Percentiles rank a stretch among this genome's conserved stretches.
phyloP scores from a whole-genome alignment of 2,329 filamentous ascomycete species.

The Fusarium duplospermum region DNA sequence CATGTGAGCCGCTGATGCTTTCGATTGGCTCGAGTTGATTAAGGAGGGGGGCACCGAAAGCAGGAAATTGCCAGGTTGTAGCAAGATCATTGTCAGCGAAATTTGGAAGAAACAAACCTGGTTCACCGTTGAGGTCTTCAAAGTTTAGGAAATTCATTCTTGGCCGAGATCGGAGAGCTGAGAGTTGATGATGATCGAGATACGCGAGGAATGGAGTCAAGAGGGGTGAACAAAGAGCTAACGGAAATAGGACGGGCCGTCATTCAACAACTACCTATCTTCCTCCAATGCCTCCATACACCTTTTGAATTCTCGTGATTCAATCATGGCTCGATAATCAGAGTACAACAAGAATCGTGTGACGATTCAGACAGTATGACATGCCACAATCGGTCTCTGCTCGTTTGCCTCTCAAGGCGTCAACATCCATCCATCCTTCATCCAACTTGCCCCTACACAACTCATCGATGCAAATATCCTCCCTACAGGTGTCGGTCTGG shows the following conservation, averaged over 20 bases:
- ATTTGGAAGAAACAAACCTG: not conserved
- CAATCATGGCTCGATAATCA: not conserved
- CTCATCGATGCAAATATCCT: not conserved
- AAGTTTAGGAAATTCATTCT: not conserved
- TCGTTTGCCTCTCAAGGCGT: not conserved
- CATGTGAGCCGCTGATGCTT: not conserved
- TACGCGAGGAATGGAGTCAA: not conserved
- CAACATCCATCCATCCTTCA: not conserved
- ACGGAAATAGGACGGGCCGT: not conserved
- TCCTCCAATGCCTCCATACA: not conserved
- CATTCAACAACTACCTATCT: not conserved
- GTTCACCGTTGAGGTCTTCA: not conserved
- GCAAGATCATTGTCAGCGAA: not conserved
- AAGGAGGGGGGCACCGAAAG: not conserved
- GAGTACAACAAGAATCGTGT: not conserved
- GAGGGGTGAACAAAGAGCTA: not conserved
- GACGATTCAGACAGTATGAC: not conserved
- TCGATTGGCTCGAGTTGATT: not conserved
- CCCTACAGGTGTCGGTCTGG: not conserved
- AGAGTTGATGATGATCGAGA: not conserved
- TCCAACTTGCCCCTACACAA: not conserved
- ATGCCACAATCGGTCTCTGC: not conserved
- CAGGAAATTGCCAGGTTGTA: not conserved
- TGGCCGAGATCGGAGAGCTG: not conserved
- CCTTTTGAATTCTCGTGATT: not conserved